phyloP scores from a whole-genome alignment of 306 rosid genomes.

The Albizia julibrissin region DNA sequence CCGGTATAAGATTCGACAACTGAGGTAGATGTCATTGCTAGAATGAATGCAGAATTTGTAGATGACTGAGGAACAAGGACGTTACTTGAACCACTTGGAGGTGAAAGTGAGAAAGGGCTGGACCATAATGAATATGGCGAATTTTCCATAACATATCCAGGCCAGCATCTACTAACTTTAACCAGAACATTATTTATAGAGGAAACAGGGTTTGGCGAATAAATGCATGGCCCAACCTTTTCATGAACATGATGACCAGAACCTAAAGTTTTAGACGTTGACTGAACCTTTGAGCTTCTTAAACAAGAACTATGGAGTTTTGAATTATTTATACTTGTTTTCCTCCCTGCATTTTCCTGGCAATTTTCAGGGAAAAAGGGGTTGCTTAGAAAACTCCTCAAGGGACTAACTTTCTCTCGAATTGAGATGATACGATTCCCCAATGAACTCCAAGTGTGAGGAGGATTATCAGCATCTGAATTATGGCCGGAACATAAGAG shows the following conservation, averaged over 20 bases:
- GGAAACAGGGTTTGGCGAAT: conserved; percentile 64
- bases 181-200: conserved; percentile 66
- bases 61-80: conserved; percentile 72
- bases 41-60: conserved; percentile 67
- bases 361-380: conserved; percentile 36
- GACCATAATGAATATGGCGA: conserved; percentile 66
- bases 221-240: conserved; percentile 72
- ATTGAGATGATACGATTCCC: conserved; percentile 55
- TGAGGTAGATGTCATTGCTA: conserved; percentile 73
- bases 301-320: conserved; percentile 34
- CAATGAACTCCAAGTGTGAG: conserved; percentile 28
- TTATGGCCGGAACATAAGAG: conserved; percentile 48
- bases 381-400: conserved; percentile 30
- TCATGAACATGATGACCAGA: conserved; percentile 54
- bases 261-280: conserved; percentile 42
- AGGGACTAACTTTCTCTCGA: conserved; percentile 47
- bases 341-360: conserved; percentile 39
- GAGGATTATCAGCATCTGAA: conserved; percentile 37
- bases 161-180: conserved; percentile 56
- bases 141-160: conserved; percentile 44
- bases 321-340: conserved; percentile 35
- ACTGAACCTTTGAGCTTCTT: conserved; percentile 39
- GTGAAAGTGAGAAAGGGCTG: conserved; percentile 72
- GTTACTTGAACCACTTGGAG: conserved; percentile 89
- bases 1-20: conserved; percentile 73